Evolutionary conservation across 1,284 basidiomycete species (phyloP).

Genomic region (Kalmanozyma brasiliensis): DNA sequence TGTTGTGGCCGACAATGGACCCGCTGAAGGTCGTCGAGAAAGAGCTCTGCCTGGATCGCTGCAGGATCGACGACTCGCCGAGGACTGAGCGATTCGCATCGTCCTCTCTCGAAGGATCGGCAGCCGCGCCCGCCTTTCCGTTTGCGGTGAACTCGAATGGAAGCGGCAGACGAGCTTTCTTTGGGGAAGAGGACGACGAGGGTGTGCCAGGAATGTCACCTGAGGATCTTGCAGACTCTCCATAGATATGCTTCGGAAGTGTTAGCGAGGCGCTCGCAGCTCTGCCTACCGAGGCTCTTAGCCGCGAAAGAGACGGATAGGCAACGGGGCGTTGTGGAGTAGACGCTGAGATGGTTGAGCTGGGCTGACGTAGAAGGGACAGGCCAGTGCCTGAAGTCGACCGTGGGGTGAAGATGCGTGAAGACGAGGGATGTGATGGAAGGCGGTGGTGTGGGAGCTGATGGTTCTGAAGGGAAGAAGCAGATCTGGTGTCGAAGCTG

Average conservation of each 20-base stretch:
- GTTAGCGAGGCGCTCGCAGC: constrained; percentile 24
- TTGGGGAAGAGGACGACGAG: constrained; percentile 42
- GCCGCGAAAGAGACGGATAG: constrained; percentile 40
- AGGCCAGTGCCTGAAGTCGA: constrained; percentile 31
- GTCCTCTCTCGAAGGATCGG: constrained; percentile 44
- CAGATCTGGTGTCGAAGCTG: constrained; percentile 41
- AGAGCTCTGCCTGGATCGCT: constrained; percentile 49
- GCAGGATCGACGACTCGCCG: constrained; percentile 24
- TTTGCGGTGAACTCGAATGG: constrained; percentile 33
- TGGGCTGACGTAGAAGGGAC: constrained; percentile 23
- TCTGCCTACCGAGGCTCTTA: constrained; percentile 38
- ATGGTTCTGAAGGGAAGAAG: constrained; percentile 19
- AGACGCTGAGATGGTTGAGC: constrained; percentile 17
- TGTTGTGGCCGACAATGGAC: constrained; percentile 13
- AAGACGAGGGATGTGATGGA: constrained; percentile 23
- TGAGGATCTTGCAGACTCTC: constrained; percentile 23
- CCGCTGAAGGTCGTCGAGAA: constrained; percentile 47
- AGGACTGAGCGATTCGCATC: constrained; percentile 17
- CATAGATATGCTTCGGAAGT: constrained; percentile 26
- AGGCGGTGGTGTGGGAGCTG: constrained; percentile 15
- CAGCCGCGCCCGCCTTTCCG: constrained; percentile 23
- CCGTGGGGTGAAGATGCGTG: constrained; percentile 37
- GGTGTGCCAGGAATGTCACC: constrained; percentile 26
- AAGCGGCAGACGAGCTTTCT: constrained; percentile 39
- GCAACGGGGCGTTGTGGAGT: constrained; percentile 39